These are phyloP conservation scores for Leptographium radiaticola DNA, from an alignment of 2,329 filamentous ascomycete species.

Conservation along the genomic window DNA sequence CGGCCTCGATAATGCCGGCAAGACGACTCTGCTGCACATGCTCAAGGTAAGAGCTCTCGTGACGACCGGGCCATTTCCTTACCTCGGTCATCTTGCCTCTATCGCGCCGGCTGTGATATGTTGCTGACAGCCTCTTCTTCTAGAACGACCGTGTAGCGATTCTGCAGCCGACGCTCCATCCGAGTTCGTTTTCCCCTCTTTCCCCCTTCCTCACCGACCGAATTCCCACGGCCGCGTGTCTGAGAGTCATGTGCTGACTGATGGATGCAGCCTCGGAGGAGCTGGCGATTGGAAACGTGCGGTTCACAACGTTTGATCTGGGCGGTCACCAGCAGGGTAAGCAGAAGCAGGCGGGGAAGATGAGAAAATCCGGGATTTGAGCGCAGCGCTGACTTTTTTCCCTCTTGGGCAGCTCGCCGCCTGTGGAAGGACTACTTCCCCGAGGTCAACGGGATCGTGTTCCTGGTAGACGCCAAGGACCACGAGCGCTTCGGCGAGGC, in stretches of 20 bases:
- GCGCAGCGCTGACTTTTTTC: neutral
- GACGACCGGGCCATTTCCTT: neutral
- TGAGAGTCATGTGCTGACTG: neutral
- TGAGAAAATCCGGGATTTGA: neutral
- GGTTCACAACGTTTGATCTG: constrained; percentile 89
- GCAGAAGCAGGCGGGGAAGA: constrained; percentile 8
- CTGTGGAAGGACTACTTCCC: constrained; percentile 97
- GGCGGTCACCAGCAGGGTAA: constrained; percentile 85
- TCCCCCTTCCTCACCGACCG: neutral
- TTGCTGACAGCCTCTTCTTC: neutral
- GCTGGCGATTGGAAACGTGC: constrained; percentile 82
- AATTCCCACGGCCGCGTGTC: neutral
- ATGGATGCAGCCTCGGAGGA: constrained; percentile 62
- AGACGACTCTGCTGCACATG: constrained; percentile 91
- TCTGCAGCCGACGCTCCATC: constrained; percentile 80
- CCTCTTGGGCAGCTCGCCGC: constrained; percentile 55
- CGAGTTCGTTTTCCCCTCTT: constrained; percentile 46
- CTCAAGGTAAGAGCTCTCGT: constrained; percentile 51
- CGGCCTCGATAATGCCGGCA: constrained; percentile 86
- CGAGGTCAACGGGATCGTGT: constrained; percentile 91
- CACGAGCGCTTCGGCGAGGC: constrained; percentile 87
- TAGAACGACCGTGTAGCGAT: constrained; percentile 89
- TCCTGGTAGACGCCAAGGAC: constrained; percentile 96
- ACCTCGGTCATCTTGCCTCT: neutral
- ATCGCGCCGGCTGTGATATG: neutral